These are phyloP conservation scores for Bipolaris cookei DNA, from an alignment of 2,329 filamentous ascomycete genomes.

Conservation along the genomic window DNA sequence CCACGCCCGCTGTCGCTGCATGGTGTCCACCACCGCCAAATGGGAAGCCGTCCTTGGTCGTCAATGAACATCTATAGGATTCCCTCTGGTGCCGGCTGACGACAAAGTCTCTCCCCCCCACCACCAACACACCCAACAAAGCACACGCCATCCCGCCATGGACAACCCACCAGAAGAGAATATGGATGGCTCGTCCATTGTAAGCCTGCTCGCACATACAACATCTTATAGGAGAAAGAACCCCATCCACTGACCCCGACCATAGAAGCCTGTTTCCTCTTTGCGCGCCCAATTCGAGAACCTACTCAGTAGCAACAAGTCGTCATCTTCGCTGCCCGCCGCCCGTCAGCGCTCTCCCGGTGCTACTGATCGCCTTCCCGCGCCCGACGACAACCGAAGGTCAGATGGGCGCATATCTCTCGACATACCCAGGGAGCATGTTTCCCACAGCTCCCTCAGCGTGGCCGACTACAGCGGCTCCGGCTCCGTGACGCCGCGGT, in stretches of 20 bases:
- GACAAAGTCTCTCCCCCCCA: slow-evolving; percentile 17
- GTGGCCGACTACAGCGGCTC: slow-evolving; percentile 48
- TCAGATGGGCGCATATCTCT: slow-evolving; percentile 49
- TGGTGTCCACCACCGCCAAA: slow-evolving; percentile 37
- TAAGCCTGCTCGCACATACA: slow-evolving; percentile 50
- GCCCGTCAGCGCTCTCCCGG: slow-evolving; percentile 45
- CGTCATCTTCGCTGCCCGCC: slow-evolving; percentile 25
- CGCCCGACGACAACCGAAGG: slow-evolving; percentile 39
- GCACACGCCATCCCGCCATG: slow-evolving; percentile 35
- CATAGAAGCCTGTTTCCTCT: slow-evolving; percentile 79
- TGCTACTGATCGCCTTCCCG: slow-evolving; percentile 36
- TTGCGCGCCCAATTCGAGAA: slow-evolving; percentile 82
- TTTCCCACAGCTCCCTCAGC: slow-evolving; percentile 30
- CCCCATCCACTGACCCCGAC: slow-evolving; percentile 20
- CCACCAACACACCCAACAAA: background rate
- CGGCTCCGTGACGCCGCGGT: slow-evolving; percentile 42
- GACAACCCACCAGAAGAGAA: slow-evolving; percentile 57
- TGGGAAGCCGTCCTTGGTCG: slow-evolving; percentile 35
- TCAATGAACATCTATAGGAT: slow-evolving; percentile 44
- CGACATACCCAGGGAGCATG: slow-evolving; percentile 49
- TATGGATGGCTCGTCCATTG: slow-evolving; percentile 78
- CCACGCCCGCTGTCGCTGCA: slow-evolving; percentile 24
- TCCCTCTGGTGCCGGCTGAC: slow-evolving; percentile 45
- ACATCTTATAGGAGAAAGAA: background rate
- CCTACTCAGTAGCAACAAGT: slow-evolving; percentile 59